These are phyloP conservation scores for Colletotrichum siamense DNA, from an alignment of 2,329 filamentous ascomycete species.

Conservation along the genomic window DNA sequence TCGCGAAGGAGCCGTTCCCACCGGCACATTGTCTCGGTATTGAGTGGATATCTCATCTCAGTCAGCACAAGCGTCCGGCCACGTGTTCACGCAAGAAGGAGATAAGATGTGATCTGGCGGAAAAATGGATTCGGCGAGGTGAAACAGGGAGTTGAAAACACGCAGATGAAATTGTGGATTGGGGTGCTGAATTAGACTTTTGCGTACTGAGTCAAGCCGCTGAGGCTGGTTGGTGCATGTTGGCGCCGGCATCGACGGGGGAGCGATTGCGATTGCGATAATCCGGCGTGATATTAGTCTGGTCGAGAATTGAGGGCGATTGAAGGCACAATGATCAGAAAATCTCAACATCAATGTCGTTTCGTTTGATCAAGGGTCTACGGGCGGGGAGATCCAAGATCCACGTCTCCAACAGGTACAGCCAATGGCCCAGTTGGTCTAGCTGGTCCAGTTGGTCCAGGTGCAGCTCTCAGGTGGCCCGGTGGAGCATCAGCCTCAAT, in stretches of 20 bases:
- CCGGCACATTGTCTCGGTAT: neutral
- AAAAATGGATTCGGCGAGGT: conserved; percentile 1
- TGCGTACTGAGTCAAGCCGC: conserved; percentile 5
- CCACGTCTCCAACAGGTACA: neutral
- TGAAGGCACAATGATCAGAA: neutral
- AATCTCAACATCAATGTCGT: neutral
- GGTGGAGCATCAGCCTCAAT: neutral
- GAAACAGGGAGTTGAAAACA: neutral
- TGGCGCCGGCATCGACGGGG: neutral
- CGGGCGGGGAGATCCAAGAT: neutral
- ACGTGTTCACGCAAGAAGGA: conserved; percentile 3
- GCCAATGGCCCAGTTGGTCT: neutral
- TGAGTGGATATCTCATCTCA: neutral
- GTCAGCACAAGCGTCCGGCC: conserved; percentile 13
- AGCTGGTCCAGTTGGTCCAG: neutral
- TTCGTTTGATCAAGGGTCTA: neutral
- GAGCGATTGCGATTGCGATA: neutral
- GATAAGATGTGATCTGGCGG: neutral
- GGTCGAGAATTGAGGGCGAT: neutral
- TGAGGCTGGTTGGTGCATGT: neutral
- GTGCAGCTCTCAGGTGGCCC: neutral
- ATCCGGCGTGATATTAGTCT: neutral
- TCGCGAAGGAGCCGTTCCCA: neutral
- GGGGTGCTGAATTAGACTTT: conserved; percentile 13
- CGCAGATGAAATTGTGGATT: conserved; percentile 2